phyloP scores from a whole-genome alignment of 768 basidiomycete genomes.

The Fistulinella prunicolor region DNA sequence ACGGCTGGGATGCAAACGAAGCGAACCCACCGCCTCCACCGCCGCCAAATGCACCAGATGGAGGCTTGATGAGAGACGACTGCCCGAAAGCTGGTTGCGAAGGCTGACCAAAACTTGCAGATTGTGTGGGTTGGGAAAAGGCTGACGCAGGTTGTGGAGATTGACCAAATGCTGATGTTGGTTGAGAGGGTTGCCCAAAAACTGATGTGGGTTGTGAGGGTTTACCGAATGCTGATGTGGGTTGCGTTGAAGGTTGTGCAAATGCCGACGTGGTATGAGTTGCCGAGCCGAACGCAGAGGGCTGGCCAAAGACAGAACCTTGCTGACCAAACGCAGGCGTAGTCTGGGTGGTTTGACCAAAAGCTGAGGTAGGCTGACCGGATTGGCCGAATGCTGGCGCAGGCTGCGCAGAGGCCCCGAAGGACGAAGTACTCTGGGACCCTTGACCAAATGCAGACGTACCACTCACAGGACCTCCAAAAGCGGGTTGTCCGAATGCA shows the following conservation, averaged over 20 bases:
- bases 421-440: slow-evolving; percentile 29
- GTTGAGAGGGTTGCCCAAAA: slow-evolving; percentile 36
- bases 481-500: slow-evolving; percentile 39
- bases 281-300: slow-evolving; percentile 33
- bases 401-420: slow-evolving; percentile 33
- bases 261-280: slow-evolving; percentile 29
- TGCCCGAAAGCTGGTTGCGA: slow-evolving; percentile 37
- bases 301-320: slow-evolving; percentile 38
- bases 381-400: slow-evolving; percentile 38
- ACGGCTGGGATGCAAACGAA: slow-evolving; percentile 47
- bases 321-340: slow-evolving; percentile 31
- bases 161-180: slow-evolving; percentile 31
- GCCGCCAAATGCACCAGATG: slow-evolving; percentile 49
- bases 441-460: slow-evolving; percentile 30
- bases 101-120: slow-evolving; percentile 33
- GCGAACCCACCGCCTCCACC: slow-evolving; percentile 47
- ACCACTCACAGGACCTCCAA: slow-evolving; percentile 34
- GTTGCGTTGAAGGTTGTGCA: slow-evolving; percentile 27
- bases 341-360: slow-evolving; percentile 32
- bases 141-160: slow-evolving; percentile 23
- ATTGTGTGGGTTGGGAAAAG: slow-evolving; percentile 33
- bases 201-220: slow-evolving; percentile 29
- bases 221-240: slow-evolving; percentile 34
- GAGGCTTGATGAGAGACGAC: slow-evolving; percentile 45
- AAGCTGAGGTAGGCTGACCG: slow-evolving; percentile 35